Conservation (phyloP, 2,329 filamentous ascomycete species). For the Colletotrichum sidae region DNA sequence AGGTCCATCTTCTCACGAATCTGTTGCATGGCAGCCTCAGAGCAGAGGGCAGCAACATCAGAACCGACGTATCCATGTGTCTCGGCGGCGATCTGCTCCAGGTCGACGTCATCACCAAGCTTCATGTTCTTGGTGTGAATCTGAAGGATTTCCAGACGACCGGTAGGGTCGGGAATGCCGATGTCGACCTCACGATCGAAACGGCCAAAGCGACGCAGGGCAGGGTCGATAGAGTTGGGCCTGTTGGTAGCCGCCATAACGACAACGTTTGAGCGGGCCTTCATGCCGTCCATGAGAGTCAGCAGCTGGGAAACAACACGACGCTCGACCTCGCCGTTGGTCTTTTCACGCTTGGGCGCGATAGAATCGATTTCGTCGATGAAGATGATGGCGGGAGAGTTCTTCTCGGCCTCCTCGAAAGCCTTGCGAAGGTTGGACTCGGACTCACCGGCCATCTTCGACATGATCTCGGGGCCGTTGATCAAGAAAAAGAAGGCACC, state of each 20-base stretch:
- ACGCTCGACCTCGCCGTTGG: conserved; percentile 97
- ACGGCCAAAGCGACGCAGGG: conserved; percentile 95
- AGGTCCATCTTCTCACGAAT: conserved; percentile 99
- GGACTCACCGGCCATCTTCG: conserved; percentile 99
- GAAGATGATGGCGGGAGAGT: conserved; percentile 99
- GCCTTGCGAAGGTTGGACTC: conserved; percentile 98
- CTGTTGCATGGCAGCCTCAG: conserved; percentile 99
- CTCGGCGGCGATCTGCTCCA: conserved; percentile 96
- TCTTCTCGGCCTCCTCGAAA: conserved; percentile 99
- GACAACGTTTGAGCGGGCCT: conserved; percentile 97
- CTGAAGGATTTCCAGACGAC: conserved; percentile 97
- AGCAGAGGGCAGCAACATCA: conserved; percentile 97
- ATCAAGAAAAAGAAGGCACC: conserved; percentile 99
- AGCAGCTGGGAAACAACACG: conserved; percentile 96
- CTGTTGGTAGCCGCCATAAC: conserved; percentile 99
- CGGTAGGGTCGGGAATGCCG: conserved; percentile 96
- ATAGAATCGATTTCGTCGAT: conserved; percentile 99
- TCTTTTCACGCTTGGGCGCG: conserved; percentile 99
- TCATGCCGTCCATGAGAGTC: conserved; percentile 99
- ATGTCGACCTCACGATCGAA: conserved; percentile 99
- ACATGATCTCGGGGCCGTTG: conserved; percentile 99
- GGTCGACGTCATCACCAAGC: conserved; percentile 93
- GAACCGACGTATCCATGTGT: conserved; percentile 99
- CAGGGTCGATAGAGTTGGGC: conserved; percentile 98
- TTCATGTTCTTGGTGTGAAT: conserved; percentile 99